Evolutionary conservation across 225 moss, liverwort and hornwort species (phyloP).

Genomic region (Marchantia paleacea): DNA sequence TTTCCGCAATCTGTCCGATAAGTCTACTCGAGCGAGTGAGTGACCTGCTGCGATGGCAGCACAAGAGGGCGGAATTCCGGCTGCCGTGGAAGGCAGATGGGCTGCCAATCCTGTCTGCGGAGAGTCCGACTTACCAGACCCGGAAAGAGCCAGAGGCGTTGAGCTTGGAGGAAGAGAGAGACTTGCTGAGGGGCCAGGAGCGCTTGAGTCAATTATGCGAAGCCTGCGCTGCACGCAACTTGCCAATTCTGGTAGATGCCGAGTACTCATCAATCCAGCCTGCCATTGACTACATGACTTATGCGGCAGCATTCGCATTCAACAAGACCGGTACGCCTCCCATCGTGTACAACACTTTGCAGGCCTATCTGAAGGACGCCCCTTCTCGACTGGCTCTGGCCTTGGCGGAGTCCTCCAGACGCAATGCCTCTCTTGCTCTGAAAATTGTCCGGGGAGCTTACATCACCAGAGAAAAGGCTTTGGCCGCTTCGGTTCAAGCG

Average conservation of each 20-base stretch:
- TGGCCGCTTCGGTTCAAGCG: constrained; percentile 48
- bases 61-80: constrained; percentile 55
- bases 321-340: constrained; percentile 44
- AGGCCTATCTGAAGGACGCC: constrained; percentile 84
- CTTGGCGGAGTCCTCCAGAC: constrained; percentile 44
- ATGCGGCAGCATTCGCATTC: constrained; percentile 58
- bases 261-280: constrained; percentile 82
- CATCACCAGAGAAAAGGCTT: constrained; percentile 63
- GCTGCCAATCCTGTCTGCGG: constrained; percentile 59
- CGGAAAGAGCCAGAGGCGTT: constrained; percentile 59
- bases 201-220: constrained; percentile 64
- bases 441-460: constrained; percentile 98
- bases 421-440: constrained; percentile 64
- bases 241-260: constrained; percentile 83
- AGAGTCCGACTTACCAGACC: constrained; percentile 79
- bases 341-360: constrained; percentile 74
- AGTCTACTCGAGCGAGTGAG: constrained; percentile 73
- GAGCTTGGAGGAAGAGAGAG: constrained; percentile 62
- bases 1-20: constrained; percentile 84
- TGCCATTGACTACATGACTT: constrained; percentile 78
- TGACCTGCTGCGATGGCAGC: constrained; percentile 82
- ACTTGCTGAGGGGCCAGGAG: constrained; percentile 53
- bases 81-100: constrained; percentile 77
- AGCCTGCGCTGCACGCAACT: constrained; percentile 54
- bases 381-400: constrained; percentile 70